Base-by-base conservation (phyloP, 1,139 yeast genomes). In the Magnusiomyces clavatus region DNA sequence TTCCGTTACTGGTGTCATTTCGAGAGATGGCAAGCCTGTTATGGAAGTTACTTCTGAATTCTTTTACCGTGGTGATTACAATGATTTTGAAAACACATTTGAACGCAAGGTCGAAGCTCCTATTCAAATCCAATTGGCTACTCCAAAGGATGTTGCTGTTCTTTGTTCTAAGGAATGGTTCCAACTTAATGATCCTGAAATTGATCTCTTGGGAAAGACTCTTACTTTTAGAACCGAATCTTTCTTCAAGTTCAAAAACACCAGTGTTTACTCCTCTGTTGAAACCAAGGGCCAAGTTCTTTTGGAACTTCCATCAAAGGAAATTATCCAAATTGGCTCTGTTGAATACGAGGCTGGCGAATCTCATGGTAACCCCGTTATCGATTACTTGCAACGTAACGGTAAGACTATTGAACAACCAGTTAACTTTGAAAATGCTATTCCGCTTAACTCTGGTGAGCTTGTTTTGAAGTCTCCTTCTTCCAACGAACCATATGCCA, bases 81-180 rank as follows among this genome's bases (percentile, higher is more conserved):
- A 68, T 43, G 98, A 94, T 71, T 94, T 78, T 67, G 86, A 83
- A 68, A 89, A 90, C 75, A 88, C 98, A 45, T 92, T 92, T 83
- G 86, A 87, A 73, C 86, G 86, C 72, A 81, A 80, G 58, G 76
- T 81, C 56, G 98, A 92, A 73, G 82, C 90, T 57, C 96, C 97
- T 54, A 86, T 84, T 65, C 86, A 90, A 73, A 77, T 92, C 57
- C 70, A 78, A 43, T 76, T 92, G 66, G 77, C 77, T 57, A 72
- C 90, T 50, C 77, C 88, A 50, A 90, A 88, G 76, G 98, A 92
- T 65, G 84, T 90, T 62, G 97, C 98, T 53, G 88, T 92, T 54
- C 78, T 92, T 70, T 82, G 82, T 65, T 88, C 97, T 24, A 92
- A 94, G 77, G 97, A 92, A 73, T 92, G 99, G 98, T 90, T 94